phyloP scores from a whole-genome alignment of 2,329 filamentous ascomycete genomes.

The Fusarium cicatricum region DNA sequence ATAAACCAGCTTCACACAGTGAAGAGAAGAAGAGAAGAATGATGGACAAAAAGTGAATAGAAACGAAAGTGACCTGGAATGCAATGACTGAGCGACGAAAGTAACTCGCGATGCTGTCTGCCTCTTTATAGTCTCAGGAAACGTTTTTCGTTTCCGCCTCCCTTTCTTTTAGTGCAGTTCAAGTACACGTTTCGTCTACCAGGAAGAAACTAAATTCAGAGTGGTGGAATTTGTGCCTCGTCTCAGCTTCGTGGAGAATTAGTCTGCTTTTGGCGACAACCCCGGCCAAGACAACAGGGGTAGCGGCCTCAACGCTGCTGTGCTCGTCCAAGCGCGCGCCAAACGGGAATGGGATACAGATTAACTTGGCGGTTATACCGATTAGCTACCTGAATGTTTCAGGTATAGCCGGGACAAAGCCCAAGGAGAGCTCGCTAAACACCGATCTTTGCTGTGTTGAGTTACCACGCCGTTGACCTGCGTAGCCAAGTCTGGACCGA shows the following conservation, averaged over 20 bases:
- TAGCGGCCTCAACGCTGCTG: constrained; percentile 5
- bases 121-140: constrained; percentile 24
- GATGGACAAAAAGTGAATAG: constrained; percentile 10
- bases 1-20: constrained; percentile 44
- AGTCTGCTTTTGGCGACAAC: constrained; percentile 22
- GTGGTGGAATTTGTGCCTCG: constrained; percentile 33
- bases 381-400: constrained; percentile 1
- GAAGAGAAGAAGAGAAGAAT: constrained; percentile 38
- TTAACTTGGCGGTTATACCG: background rate
- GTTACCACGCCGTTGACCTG: background rate
- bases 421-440: background rate
- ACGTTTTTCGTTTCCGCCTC: background rate
- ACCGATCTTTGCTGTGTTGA: background rate
- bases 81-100: constrained; percentile 26
- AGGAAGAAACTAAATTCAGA: constrained; percentile 22
- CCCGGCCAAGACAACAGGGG: constrained; percentile 19
- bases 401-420: background rate
- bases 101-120: background rate
- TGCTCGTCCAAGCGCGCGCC: constrained; percentile 21
- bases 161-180: background rate
- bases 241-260: constrained; percentile 35
- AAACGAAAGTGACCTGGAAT: constrained; percentile 21
- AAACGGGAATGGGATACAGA: background rate
- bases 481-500: background rate
- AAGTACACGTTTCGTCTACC: constrained; percentile 6